Base-by-base conservation (phyloP, 1,139 yeast species). In the Saccharomyces hybrid region DNA sequence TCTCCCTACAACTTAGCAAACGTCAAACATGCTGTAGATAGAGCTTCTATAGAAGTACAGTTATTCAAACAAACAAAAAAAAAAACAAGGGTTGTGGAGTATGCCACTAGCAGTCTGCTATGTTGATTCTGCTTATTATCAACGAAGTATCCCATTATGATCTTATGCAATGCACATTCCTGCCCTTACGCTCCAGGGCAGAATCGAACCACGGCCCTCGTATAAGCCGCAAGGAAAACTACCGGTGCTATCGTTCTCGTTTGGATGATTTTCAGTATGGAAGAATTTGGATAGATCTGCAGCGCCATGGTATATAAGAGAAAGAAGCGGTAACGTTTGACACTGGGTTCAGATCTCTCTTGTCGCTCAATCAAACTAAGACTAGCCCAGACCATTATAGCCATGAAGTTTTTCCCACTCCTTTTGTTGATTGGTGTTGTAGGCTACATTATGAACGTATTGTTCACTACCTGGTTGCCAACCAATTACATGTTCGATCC, bases 391-490 rank as follows among this genome's bases (percentile, higher is more conserved):
- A 29, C 32, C n/a, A 29, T 13, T 29, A 29, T 11, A 29, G n/a
- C 23, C 11, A 65, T 66, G 69, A 73, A 67, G 64, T 69, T 69
- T 49, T 61, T 64, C 28, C 49, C 59, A 16, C 44, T 63, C 50
- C 38, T 57, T 31, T 23, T 61, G 14, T 27, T 65, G 28, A 41
- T 51, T 23, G 61, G 61, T 47, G 52, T 57, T 16, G 50, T 59
- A 47, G 62, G 62, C 31, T 62, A 62, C 52, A 47, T 57, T 41
- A 57, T 80, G 62, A 73, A 82, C 67, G 64, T 64, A 50, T 67
- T 83, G 48, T 83, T 74, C 70, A 64, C 76, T 65, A 75, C 82
- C 14, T 84, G 89, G 89, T 75, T 91, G 55, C 96, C 96, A 31
- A 65, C 66, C 23, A 75, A 78, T 63, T 93, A 79, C 71, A 76